Conservation (phyloP, 2,329 filamentous ascomycete genomes). For the Neoarthrinium moseri region DNA sequence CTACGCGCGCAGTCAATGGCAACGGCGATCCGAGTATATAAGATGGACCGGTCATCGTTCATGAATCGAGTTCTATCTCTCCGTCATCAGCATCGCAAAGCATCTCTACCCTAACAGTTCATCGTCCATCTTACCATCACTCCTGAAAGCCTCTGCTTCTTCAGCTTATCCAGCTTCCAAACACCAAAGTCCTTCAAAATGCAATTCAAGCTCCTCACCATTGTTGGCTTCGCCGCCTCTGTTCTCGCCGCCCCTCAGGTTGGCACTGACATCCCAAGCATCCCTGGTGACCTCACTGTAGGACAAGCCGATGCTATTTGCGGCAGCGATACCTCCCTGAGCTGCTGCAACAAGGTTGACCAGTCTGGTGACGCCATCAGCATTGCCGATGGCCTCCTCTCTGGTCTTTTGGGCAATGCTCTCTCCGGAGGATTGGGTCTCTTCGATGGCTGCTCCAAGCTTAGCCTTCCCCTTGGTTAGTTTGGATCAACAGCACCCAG, state of each 20-base stretch:
- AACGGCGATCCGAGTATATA: neutral
- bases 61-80: neutral
- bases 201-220: slow-evolving; percentile 37
- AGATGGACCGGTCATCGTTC: neutral
- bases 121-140: neutral
- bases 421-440: slow-evolving; percentile 23
- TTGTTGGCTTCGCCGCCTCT: slow-evolving; percentile 34
- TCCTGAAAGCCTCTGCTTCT: neutral
- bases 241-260: slow-evolving; percentile 20
- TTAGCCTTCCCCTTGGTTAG: slow-evolving; percentile 24
- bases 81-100: slow-evolving; percentile 2
- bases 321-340: slow-evolving; percentile 25
- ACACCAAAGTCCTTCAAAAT: slow-evolving; percentile 31
- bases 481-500: too few species aligned
- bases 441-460: slow-evolving; percentile 29
- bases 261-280: slow-evolving; percentile 9
- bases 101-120: neutral
- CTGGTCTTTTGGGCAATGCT: slow-evolving; percentile 21
- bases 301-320: slow-evolving; percentile 27
- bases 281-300: slow-evolving; percentile 22
- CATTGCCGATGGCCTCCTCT: slow-evolving; percentile 21
- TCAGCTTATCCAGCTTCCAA: too few species aligned
- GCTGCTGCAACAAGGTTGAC: slow-evolving; percentile 31
- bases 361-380: slow-evolving; percentile 23
- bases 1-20: too few species aligned